Percentiles rank a stretch among this genome's conserved stretches.
Evolutionary conservation across 1,139 yeast genomes (phyloP).

Genomic region (Saccharomyces hybrid): DNA sequence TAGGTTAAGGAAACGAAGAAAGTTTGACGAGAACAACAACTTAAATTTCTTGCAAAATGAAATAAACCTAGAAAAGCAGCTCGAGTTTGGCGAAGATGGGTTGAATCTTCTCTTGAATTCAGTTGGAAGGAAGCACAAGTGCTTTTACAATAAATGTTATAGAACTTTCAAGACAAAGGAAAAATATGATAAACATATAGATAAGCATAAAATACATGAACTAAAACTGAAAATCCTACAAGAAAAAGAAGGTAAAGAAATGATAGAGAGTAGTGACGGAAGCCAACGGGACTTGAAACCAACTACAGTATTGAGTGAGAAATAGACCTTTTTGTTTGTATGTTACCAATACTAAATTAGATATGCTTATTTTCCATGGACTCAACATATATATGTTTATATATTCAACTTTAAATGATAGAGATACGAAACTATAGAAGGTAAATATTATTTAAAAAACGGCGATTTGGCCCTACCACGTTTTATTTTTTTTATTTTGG

Average conservation of each 20-base stretch:
- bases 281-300: neutral
- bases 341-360: neutral
- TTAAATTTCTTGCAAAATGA: constrained; percentile 15
- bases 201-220: constrained; percentile 31
- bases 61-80: constrained; percentile 11
- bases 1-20: constrained; percentile 2
- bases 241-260: constrained; percentile 9
- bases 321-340: neutral
- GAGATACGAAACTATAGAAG: neutral
- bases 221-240: constrained; percentile 25
- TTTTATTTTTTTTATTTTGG: neutral
- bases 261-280: neutral
- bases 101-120: constrained; percentile 25
- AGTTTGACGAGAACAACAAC: constrained; percentile 2
- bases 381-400: neutral
- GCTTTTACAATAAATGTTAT: constrained; percentile 27
- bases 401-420: neutral
- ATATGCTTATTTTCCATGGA: neutral
- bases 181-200: constrained; percentile 27
- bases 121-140: constrained; percentile 28
- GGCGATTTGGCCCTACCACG: neutral
- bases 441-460: neutral
- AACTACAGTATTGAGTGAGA: neutral
- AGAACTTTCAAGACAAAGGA: constrained; percentile 32
- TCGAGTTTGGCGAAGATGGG: constrained; percentile 20